Evolutionary conservation across 352 stramenopile genomes (phyloP), one percentile per base, ranked within the genome.

Genomic region (Pythium apleroticum): DNA sequence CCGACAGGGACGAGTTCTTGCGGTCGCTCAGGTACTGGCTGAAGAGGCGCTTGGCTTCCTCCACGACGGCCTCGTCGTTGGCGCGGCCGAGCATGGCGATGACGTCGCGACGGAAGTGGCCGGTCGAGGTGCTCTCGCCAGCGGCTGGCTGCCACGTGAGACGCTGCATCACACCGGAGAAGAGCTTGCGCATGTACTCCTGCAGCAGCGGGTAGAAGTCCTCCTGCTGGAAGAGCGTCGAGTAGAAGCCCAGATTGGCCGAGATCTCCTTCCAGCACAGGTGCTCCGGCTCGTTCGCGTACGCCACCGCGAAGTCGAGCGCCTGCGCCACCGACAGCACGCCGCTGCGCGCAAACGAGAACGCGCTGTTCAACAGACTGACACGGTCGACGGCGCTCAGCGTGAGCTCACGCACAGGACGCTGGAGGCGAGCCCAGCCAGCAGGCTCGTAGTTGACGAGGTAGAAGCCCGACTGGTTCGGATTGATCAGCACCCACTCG

Each of bases 401-500:
- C 11, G 61, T 60, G 30, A 80, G 71, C 24, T 89, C 77, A 3
- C 66, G 57, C 53, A 92, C 84, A 4, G 78, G 73, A 77, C 76
- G 71, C 54, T 87, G 75, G 17, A 98, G 80, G n/a, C 78, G 76
- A 17, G 80, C 72, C 75, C 97, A 95, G 72, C 96, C 95, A 57
- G 84, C 73, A 2, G 80, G 64, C 0, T 88, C 90, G 71, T 98
- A 98, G 52, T 97, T 95, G 20, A 99, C 95, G 25, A 98, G 81
- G 81, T 98, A 98, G 45, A 97, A 97, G 1, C 96, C 95, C 61
- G 97, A 88, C 69, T 99, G 97, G 52, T 90, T 85, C 9, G 92
- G 88, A 78, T 99, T 99, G 30, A 99, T 71, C 72, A 99, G 98
- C 53, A 99, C 81, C 93, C 93, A 99, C 39, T 76, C 81, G 17